These are phyloP conservation scores for Nyctanthes arbortristis DNA, from an alignment of 257 asterid genomes.

Conservation along the genomic window DNA sequence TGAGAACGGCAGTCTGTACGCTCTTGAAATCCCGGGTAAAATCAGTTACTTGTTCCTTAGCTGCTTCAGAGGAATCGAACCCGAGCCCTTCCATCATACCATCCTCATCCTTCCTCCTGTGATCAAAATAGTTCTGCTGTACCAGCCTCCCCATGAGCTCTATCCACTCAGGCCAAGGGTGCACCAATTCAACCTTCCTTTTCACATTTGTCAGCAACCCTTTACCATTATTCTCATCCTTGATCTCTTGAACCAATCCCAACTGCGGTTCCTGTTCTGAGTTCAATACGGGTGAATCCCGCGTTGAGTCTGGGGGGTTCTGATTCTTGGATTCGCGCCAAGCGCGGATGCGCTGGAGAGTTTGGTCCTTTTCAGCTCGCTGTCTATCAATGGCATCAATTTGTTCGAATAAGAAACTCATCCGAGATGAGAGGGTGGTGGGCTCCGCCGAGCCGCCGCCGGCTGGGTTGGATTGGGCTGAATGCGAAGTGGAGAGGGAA, in stretches of 20 bases:
- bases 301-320: constrained; percentile 25
- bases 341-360: constrained; percentile 87
- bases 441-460: constrained; percentile 34
- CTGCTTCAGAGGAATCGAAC: constrained; percentile 44
- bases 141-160: constrained; percentile 89
- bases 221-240: constrained; percentile 32
- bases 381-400: constrained; percentile 76
- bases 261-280: constrained; percentile 35
- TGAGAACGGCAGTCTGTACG: constrained; percentile 72
- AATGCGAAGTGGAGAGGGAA: constrained; percentile 35
- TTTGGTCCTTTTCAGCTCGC: constrained; percentile 68
- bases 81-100: constrained; percentile 78
- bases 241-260: constrained; percentile 29
- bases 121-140: constrained; percentile 93
- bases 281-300: constrained; percentile 7
- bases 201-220: constrained; percentile 36
- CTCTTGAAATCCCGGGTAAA: constrained; percentile 76
- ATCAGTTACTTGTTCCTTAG: constrained; percentile 49
- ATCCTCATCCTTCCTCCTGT: constrained; percentile 87
- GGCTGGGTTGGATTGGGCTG: constrained; percentile 33
- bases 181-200: constrained; percentile 74
- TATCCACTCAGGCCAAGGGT: constrained; percentile 97
- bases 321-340: constrained; percentile 84
- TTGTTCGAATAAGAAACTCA: constrained; percentile 91
- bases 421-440: constrained; percentile 74